Evolutionary conservation across 305 asterid species (phyloP).

Genomic region (Solanum hybrid): DNA sequence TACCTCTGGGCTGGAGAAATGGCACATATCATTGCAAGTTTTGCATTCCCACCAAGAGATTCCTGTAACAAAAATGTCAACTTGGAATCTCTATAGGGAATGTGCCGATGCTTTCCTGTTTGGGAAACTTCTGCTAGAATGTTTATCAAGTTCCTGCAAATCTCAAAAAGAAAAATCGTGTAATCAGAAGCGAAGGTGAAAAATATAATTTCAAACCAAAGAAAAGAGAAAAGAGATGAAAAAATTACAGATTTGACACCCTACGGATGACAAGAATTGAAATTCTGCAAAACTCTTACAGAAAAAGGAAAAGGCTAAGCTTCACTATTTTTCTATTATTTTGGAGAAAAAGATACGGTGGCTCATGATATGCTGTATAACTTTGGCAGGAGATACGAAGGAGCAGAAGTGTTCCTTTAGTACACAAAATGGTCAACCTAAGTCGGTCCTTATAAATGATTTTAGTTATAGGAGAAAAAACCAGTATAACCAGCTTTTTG

Average conservation of each 20-base stretch:
- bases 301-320: not conserved
- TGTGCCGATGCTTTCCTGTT: conserved; percentile 94
- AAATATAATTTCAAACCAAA: not conserved
- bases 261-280: not conserved
- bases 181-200: conserved; percentile 6
- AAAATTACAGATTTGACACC: not conserved
- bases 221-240: not conserved
- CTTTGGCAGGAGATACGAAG: not conserved
- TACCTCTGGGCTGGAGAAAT: conserved; percentile 89
- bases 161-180: conserved; percentile 10
- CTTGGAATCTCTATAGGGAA: conserved; percentile 97
- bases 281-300: not conserved
- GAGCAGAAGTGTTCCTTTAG: not conserved
- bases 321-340: not conserved
- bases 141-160: conserved; percentile 79
- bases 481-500: not conserved
- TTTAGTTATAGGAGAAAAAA: not conserved
- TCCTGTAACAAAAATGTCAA: conserved; percentile 94
- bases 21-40: conserved; percentile 96
- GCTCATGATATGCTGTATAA: not conserved
- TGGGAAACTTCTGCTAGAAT: conserved; percentile 97
- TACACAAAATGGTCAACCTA: not conserved
- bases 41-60: conserved; percentile 97
- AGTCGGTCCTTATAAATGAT: not conserved
- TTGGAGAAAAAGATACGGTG: not conserved